Percentiles rank a stretch among this genome's conserved stretches.
These are phyloP conservation scores for Rhizopogon vinicolor DNA, from an alignment of 768 basidiomycete genomes.

Conservation along the genomic window DNA sequence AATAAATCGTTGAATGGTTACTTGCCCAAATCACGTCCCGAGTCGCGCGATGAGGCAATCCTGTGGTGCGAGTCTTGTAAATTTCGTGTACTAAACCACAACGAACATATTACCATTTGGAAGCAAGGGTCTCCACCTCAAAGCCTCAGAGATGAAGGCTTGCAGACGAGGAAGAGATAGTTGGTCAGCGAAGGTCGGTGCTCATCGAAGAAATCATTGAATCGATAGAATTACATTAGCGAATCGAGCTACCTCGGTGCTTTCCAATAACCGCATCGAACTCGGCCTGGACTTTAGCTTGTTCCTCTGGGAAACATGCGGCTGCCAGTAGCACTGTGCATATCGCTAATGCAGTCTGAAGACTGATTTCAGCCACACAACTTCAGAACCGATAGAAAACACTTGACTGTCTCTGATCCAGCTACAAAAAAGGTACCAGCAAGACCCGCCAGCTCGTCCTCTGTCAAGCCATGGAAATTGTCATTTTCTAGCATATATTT, in stretches of 20 bases:
- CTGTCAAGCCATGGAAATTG: slow-evolving; percentile 11
- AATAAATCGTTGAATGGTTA: too few relatives aligned
- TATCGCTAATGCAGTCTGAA: too few relatives aligned
- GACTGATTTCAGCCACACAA: too few relatives aligned
- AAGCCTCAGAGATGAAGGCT: slow-evolving; percentile 31
- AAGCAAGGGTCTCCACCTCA: slow-evolving; percentile 28
- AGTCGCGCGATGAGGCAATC: background rate
- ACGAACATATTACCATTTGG: slow-evolving; percentile 16
- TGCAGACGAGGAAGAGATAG: slow-evolving; percentile 28
- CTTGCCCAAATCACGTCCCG: background rate
- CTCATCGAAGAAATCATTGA: slow-evolving; percentile 25
- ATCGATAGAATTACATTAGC: slow-evolving; percentile 3
- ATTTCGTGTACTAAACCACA: background rate
- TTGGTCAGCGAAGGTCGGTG: slow-evolving; percentile 32
- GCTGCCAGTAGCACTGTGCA: too few relatives aligned
- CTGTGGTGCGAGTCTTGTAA: background rate
- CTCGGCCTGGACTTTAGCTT: too few relatives aligned
- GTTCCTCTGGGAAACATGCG: too few relatives aligned
- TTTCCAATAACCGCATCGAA: too few relatives aligned
- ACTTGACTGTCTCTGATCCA: too few relatives aligned
- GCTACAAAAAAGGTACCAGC: too few relatives aligned
- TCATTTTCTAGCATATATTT: slow-evolving; percentile 30
- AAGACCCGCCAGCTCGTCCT: too few relatives aligned
- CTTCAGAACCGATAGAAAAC: too few relatives aligned
- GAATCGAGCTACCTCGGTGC: too few relatives aligned